These are phyloP conservation scores for Stipa capillata DNA, from an alignment of 176 grass and related monocot genomes.

Conservation along the genomic window DNA sequence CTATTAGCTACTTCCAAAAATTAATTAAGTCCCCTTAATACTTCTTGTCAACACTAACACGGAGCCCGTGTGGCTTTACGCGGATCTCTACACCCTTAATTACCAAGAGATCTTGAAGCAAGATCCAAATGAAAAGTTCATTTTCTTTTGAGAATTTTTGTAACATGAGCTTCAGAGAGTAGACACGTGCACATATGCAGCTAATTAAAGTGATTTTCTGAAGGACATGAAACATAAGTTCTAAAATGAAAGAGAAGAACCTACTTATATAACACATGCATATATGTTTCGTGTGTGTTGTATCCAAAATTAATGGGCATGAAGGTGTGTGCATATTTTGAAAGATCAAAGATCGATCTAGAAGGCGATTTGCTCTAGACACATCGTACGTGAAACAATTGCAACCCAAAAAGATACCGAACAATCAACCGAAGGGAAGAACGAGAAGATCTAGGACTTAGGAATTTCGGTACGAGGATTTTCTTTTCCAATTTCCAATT, in stretches of 20 bases:
- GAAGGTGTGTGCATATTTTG: background rate
- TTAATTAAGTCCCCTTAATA: conserved; percentile 14
- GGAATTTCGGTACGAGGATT: background rate
- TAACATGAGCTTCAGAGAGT: background rate
- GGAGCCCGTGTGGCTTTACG: background rate
- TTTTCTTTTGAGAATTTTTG: background rate
- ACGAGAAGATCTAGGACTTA: background rate
- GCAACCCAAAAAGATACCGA: background rate
- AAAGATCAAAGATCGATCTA: background rate
- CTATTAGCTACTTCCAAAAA: no score
- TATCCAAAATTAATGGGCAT: no score
- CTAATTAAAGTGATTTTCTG: background rate
- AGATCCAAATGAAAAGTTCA: conserved; percentile 7
- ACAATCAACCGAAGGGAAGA: background rate
- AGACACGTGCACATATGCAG: background rate
- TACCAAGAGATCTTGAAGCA: conserved; percentile 30
- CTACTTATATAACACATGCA: no score
- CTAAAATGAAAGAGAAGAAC: no score
- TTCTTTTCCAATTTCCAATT: background rate
- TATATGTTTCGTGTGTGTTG: no score
- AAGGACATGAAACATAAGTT: background rate
- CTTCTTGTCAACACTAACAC: background rate
- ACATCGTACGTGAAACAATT: background rate
- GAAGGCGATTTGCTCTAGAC: background rate
- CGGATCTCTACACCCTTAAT: conserved; percentile 23